A percentile compares a stretch with the other conserved stretches of the same genome.
Evolutionary conservation across 1,139 yeast species (phyloP).

Genomic region (Candida sojae): DNA sequence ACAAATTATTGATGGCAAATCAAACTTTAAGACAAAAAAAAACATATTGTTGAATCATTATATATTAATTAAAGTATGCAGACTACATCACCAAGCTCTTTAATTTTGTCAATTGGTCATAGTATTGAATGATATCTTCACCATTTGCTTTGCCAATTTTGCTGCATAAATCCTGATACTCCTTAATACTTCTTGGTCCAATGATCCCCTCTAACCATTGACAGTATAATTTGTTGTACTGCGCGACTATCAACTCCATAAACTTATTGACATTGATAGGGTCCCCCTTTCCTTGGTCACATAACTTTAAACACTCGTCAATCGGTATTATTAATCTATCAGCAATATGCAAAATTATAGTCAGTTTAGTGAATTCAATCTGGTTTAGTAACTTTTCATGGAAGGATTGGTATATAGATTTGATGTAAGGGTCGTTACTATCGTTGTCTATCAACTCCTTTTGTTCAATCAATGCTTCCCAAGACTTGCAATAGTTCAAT

Average conservation of each 20-base stretch:
- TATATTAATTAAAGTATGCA: neutral
- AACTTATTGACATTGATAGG: constrained; percentile 10
- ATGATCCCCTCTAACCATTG: constrained; percentile 16
- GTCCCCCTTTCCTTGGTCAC: constrained; percentile 9
- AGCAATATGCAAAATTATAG: constrained; percentile 12
- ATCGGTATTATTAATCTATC: constrained; percentile 14
- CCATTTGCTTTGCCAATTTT: constrained; percentile 9
- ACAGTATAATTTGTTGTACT: constrained; percentile 15
- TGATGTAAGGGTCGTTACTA: constrained; percentile 5
- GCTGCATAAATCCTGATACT: constrained; percentile 12
- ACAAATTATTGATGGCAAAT: neutral
- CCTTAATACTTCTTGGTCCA: constrained; percentile 11
- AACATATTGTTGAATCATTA: neutral
- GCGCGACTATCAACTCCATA: constrained; percentile 14
- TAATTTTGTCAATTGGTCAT: constrained; percentile 14
- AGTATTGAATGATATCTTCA: constrained; percentile 14
- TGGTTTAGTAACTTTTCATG: constrained; percentile 12
- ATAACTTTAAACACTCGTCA: constrained; percentile 13
- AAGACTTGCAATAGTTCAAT: constrained; percentile 12
- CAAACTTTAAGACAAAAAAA: neutral
- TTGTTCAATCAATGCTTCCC: constrained; percentile 11
- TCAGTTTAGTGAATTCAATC: constrained; percentile 12
- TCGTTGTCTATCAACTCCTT: neutral
- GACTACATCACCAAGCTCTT: constrained; percentile 11
- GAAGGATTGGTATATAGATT: constrained; percentile 11